A percentile compares a stretch with the other conserved stretches of the same genome.
phyloP scores from a whole-genome alignment of 2,329 filamentous ascomycete species.

The Fusarium temperatum region DNA sequence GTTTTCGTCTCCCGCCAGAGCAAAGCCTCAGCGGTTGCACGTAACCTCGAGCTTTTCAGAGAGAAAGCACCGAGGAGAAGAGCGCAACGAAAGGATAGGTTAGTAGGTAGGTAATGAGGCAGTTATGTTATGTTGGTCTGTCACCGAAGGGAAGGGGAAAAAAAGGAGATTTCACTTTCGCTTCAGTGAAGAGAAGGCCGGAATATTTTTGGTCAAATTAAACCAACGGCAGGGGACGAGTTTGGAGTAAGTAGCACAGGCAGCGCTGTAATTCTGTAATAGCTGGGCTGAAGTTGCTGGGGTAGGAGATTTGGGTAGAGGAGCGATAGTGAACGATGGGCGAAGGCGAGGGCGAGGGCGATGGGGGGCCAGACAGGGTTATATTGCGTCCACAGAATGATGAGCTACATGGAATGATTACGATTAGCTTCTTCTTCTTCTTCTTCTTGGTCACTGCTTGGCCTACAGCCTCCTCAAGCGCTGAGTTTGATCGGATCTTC shows the following conservation, averaged over 20 bases:
- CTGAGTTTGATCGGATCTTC: slow-evolving; percentile 39
- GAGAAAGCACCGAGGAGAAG: background rate
- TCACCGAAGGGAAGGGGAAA: background rate
- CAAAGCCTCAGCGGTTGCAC: slow-evolving; percentile 32
- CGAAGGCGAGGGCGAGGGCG: background rate
- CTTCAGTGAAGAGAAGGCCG: slow-evolving; percentile 14
- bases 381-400: slow-evolving; percentile 28
- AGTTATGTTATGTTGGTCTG: slow-evolving; percentile 4
- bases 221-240: slow-evolving; percentile 20
- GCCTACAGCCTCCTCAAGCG: slow-evolving; percentile 20
- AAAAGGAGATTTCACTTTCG: slow-evolving; percentile 30
- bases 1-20: slow-evolving; percentile 30
- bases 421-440: slow-evolving; percentile 20
- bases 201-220: slow-evolving; percentile 36
- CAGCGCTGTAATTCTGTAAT: background rate
- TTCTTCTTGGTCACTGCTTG: slow-evolving; percentile 25
- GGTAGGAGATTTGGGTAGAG: slow-evolving; percentile 11
- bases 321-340: slow-evolving; percentile 5
- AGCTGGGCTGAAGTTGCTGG: slow-evolving; percentile 14
- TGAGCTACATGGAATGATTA: slow-evolving; percentile 24
- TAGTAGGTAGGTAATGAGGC: background rate
- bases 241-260: background rate
- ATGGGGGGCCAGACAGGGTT: slow-evolving; percentile 32
- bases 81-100: background rate
- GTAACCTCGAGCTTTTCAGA: background rate